Base-by-base conservation (phyloP, 345 rosid species). In the Populus nigra region DNA sequence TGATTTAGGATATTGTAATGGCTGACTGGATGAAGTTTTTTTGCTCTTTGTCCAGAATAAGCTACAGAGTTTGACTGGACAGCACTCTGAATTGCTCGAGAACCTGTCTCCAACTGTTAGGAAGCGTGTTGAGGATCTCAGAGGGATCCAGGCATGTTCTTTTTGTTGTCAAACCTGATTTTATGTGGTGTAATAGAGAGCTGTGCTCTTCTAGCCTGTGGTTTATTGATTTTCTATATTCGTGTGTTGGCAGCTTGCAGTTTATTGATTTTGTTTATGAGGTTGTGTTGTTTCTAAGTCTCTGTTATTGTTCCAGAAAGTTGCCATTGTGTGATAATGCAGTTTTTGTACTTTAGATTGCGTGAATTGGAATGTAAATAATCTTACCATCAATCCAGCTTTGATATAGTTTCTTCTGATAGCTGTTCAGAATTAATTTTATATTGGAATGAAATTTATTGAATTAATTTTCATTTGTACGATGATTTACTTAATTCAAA, bases 51-150 rank as follows among this genome's bases (percentile, higher is more conserved):
- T 83, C 87, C 85, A 95, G 97, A 83, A 88, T 78, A 91, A 95
- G 86, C 89, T 95, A 59, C 92, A 93, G 83, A 89, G 73, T 78
- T 86, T 95, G 80, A 96, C 96, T 61, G 98, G 94, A 8, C 89
- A 90, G 75, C 93, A 93, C 79, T 57, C 90, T 20, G 97, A 90
- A 79, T 80, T 90, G 69, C 88, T 96, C 31, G 97, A 91, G 89
- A 90, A 65, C 68, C 81, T 94, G 68, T 55, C 88, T 5, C 94
- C 95, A 0, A 35, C 15, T 22, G 93, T 93, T 68, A 87, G 94
- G 86, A 89, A 94, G 87, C 98, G 99, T 47, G 99, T 96, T 2
- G 97, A 94, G 76, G 83, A 77, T 84, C 97, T 96, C 22, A 88
- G 94, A 78, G 98, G 89, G 88, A 91, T 96, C 73, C 99, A 96